Conservation (phyloP, 805 yeast genomes). For the Brettanomyces bruxellensis region DNA sequence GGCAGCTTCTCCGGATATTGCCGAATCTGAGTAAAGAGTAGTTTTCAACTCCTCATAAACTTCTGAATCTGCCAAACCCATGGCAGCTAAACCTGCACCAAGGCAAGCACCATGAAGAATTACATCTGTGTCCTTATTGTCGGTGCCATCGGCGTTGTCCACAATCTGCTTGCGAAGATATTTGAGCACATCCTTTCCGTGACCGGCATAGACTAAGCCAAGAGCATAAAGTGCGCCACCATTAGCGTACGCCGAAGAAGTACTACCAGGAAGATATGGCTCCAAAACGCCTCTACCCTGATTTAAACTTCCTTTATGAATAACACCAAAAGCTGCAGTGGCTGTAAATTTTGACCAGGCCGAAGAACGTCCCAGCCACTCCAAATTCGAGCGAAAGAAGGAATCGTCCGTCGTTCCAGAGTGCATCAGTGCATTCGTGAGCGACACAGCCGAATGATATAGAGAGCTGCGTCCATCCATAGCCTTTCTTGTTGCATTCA, state of each 20-base stretch:
- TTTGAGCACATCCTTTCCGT: constrained; percentile 79
- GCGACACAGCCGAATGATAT: constrained; percentile 92
- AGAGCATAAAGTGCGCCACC: constrained; percentile 94
- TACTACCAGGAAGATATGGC: constrained; percentile 81
- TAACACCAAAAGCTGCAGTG: constrained; percentile 95
- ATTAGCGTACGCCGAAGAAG: constrained; percentile 79
- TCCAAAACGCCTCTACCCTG: constrained; percentile 82
- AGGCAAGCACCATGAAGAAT: constrained; percentile 91
- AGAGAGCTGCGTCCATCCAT: constrained; percentile 90
- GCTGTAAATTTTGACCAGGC: constrained; percentile 98
- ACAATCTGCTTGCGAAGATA: constrained; percentile 66
- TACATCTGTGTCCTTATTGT: constrained; percentile 59
- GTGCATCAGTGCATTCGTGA: constrained; percentile 89
- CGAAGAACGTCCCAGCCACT: constrained; percentile 96
- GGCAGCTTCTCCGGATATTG: constrained; percentile 93
- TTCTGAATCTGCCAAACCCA: constrained; percentile 73
- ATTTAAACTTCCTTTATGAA: constrained; percentile 87
- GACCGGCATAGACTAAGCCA: constrained; percentile 93
- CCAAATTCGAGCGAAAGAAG: constrained; percentile 81
- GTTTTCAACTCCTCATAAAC: constrained; percentile 77
- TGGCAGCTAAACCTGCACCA: constrained; percentile 94
- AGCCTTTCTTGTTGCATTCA: constrained; percentile 70
- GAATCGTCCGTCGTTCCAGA: constrained; percentile 95
- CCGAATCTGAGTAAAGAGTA: constrained; percentile 82
- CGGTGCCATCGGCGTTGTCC: constrained; percentile 37